These are phyloP conservation scores for Salvia hispanica DNA, from an alignment of 257 asterid species.

Conservation along the genomic window DNA sequence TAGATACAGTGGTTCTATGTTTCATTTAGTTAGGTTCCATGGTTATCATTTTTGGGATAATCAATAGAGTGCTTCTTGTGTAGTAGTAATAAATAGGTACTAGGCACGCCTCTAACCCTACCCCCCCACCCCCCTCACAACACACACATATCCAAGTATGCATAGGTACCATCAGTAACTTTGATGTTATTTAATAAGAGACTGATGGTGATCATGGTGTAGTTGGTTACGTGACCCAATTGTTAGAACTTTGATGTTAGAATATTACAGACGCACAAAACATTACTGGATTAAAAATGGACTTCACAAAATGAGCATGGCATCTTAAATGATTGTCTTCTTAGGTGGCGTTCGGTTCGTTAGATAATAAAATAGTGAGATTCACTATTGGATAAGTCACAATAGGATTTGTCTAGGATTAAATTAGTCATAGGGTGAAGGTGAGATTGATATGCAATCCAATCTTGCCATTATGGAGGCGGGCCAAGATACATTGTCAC, in stretches of 20 bases:
- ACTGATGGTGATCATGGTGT: no score
- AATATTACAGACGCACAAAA: background rate
- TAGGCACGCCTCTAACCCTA: background rate
- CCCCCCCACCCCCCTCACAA: background rate
- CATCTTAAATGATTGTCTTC: background rate
- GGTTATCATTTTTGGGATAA: conserved; percentile 12
- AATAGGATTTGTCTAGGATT: no score
- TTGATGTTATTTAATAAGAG: background rate
- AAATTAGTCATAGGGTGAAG: no score
- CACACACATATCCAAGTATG: background rate
- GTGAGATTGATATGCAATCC: no score
- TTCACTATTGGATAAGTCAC: no score
- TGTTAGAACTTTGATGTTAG: background rate
- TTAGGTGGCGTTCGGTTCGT: no score
- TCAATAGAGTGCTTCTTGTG: background rate
- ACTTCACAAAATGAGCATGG: background rate
- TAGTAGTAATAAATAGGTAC: background rate
- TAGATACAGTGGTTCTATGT: conserved; percentile 12
- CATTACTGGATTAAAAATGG: background rate
- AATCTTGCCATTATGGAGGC: no score
- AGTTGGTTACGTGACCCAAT: background rate
- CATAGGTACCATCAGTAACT: background rate
- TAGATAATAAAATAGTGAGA: no score
- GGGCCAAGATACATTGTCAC: no score
- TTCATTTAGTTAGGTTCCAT: conserved; percentile 22